Evolutionary conservation across 306 rosid genomes (phyloP), one percentile per base, ranked within the genome.

Genomic region (Vigna reflexopilosa): DNA sequence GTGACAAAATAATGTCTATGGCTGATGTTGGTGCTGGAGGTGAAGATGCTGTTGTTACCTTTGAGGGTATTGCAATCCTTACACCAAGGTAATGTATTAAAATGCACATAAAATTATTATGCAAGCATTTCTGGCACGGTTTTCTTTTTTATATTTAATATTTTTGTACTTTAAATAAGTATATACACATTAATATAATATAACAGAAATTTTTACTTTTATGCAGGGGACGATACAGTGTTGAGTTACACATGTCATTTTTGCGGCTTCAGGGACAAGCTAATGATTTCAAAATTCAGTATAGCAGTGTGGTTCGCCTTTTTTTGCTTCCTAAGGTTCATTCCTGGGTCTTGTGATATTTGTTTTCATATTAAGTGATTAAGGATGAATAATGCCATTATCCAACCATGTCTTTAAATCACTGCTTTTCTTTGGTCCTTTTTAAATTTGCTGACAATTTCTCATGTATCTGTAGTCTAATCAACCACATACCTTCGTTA

Each of bases 41-140:
- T 55, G 99, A 96, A 87, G 97, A 91, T 63, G 93, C 99, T 70
- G 96, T 96, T 75, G 94, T 93, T 78, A 91, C 98, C 40, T 96
- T 96, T 90, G 99, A 96, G 85, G 97, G 98, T 71, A 96, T 96
- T 90, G 98, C 98, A 14, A 90, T 96, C 75, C 99, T 96, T 78
- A 96, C 99, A 8, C 99, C 99, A 80, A 93, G 99, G 99, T 96
- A 67, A 48, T 77, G 19, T 55, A 77, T 49, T 67, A 15, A 70
- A 77, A 49, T 83, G 80, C 67, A 10, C 42, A 8, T 32, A 38
- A 28, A 51, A 32, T 6, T 61, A 16, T 16, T 70, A 15, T 75
- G 62, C 28, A 70, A 62, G 19, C 57, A 34, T 51, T 56, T 77
- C 44, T 70, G 44, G 51, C 77, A 65, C 54, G 4, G 48, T 7